Evolutionary conservation across 148 eudicot genomes (phyloP).

Genomic region (Diospyros kaki): DNA sequence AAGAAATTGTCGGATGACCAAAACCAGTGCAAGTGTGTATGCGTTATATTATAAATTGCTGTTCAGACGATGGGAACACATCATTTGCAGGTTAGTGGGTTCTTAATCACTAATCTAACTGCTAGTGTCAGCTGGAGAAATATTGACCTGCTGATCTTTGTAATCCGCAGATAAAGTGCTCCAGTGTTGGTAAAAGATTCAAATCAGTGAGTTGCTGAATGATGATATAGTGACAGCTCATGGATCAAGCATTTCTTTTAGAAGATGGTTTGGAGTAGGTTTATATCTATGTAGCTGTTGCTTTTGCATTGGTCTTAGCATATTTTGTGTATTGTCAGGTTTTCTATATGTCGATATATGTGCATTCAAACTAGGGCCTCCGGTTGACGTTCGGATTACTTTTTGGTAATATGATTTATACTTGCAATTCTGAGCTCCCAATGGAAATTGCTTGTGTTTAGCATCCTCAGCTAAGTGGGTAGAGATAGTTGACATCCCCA

Average conservation of each 20-base stretch:
- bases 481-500: too few relatives aligned
- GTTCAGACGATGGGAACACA: constrained; percentile 9
- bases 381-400: neutral
- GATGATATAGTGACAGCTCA: constrained; percentile 5
- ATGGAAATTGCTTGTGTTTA: too few relatives aligned
- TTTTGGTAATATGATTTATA: neutral
- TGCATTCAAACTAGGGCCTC: neutral
- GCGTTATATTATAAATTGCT: constrained; percentile 43
- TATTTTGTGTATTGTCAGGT: neutral
- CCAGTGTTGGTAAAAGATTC: constrained; percentile 13
- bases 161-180: constrained; percentile 12
- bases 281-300: constrained; percentile 14
- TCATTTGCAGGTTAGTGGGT: constrained; percentile 18
- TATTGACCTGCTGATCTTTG: neutral
- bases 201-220: constrained; percentile 8
- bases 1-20: constrained; percentile 37
- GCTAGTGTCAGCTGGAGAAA: neutral
- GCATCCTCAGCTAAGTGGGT: too few relatives aligned
- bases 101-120: constrained; percentile 3
- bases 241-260: constrained; percentile 5
- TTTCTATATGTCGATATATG: constrained; percentile 1
- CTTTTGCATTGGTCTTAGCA: constrained; percentile 8
- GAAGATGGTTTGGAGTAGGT: constrained; percentile 11
- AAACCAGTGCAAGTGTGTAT: constrained; percentile 40
- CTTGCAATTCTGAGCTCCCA: neutral